These are phyloP conservation scores for Hibiscus tridactylites DNA, from an alignment of 345 rosid genomes.

Conservation along the genomic window DNA sequence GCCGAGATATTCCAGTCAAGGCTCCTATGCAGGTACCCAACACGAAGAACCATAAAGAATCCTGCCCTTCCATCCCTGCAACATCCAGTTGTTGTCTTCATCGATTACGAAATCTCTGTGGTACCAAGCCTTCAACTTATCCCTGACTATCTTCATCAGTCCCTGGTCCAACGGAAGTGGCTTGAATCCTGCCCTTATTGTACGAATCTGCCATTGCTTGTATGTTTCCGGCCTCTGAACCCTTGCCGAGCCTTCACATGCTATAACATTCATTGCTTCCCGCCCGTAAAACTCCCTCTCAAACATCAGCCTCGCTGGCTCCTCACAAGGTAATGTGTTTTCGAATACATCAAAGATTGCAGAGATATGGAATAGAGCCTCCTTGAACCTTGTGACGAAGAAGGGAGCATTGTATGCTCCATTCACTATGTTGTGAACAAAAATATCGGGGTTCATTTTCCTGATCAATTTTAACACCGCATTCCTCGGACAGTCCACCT, in stretches of 20 bases:
- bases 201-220: constrained; percentile 69
- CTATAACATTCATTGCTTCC: constrained; percentile 62
- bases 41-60: constrained; percentile 47
- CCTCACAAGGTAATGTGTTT: constrained; percentile 34
- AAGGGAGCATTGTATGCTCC: constrained; percentile 76
- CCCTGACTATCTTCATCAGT: constrained; percentile 27
- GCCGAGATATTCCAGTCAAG: not conserved
- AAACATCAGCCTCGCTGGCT: constrained; percentile 38
- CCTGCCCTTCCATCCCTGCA: constrained; percentile 91
- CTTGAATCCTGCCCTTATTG: constrained; percentile 57
- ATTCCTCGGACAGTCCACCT: constrained; percentile 48
- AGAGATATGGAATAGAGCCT: constrained; percentile 72
- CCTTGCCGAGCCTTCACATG: constrained; percentile 76
- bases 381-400: constrained; percentile 63
- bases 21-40: constrained; percentile 48
- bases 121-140: constrained; percentile 40
- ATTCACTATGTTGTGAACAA: constrained; percentile 35
- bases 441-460: constrained; percentile 47
- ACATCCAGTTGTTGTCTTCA: constrained; percentile 58
- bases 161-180: constrained; percentile 38
- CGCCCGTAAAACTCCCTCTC: constrained; percentile 61
- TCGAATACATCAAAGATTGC: constrained; percentile 60
- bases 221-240: constrained; percentile 75
- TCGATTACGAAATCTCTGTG: constrained; percentile 66
- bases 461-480: constrained; percentile 48